phyloP scores from a whole-genome alignment of 495 filamentous ascomycete genomes.

The Articulospora tetracladia region DNA sequence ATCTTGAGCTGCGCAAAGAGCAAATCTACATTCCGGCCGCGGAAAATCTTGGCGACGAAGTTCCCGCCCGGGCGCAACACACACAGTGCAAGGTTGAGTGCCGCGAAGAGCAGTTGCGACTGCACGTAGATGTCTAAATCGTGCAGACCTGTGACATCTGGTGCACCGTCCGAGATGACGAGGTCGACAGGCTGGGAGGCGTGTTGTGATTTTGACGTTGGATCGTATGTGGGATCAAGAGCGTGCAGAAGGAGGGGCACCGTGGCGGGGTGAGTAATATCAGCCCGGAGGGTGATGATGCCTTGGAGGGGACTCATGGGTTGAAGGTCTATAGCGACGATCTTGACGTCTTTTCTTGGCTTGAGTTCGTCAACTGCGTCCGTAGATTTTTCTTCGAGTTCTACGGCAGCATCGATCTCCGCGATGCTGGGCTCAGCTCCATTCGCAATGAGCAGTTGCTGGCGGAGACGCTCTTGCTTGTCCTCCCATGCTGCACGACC shows the following conservation, averaged over 20 bases:
- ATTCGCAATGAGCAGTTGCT: conserved; percentile 45
- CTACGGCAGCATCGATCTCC: neutral
- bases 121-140: conserved; percentile 98
- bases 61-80: conserved; percentile 89
- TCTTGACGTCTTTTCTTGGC: conserved; percentile 76
- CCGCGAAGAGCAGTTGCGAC: conserved; percentile 88
- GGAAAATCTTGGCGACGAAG: conserved; percentile 97
- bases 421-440: conserved; percentile 11
- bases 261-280: conserved; percentile 96
- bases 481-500: conserved; percentile 82
- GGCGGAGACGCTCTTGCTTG: conserved; percentile 60
- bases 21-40: conserved; percentile 87
- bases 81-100: conserved; percentile 86
- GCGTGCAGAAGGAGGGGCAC: conserved; percentile 83
- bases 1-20: conserved; percentile 88
- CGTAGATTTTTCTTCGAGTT: conserved; percentile 24
- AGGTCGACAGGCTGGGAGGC: conserved; percentile 75
- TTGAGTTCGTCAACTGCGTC: conserved; percentile 33
- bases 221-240: conserved; percentile 70
- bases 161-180: conserved; percentile 91
- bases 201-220: conserved; percentile 42
- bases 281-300: conserved; percentile 85
- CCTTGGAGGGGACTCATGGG: conserved; percentile 92
- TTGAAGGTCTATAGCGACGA: conserved; percentile 92
- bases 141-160: conserved; percentile 94